Percentiles rank a stretch among this genome's conserved stretches.
Conservation (phyloP, 1,284 basidiomycete species). For the Rhodotorula sp. region DNA sequence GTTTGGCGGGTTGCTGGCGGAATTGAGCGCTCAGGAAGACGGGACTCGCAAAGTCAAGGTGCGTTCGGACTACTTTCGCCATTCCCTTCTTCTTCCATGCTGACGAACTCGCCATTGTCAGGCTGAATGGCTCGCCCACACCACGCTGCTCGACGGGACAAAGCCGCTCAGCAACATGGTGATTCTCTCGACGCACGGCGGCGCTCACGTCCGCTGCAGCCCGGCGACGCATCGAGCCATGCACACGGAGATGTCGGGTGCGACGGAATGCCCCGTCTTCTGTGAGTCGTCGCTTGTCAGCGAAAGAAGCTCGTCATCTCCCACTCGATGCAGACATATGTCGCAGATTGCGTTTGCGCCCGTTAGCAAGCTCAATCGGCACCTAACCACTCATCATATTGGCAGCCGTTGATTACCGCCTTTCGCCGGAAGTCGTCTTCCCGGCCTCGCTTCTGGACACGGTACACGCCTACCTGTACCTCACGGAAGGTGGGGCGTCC, state of each 20-base stretch:
- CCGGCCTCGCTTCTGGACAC: conserved; percentile 53
- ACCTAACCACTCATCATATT: too few species aligned
- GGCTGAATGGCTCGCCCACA: conserved; percentile 35
- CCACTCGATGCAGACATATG: conserved; percentile 15
- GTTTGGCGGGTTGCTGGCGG: neutral
- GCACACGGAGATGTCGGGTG: neutral
- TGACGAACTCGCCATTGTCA: neutral
- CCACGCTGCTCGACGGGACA: neutral
- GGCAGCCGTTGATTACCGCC: conserved; percentile 38
- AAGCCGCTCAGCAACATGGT: neutral
- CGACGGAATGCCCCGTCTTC: neutral
- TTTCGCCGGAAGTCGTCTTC: conserved; percentile 37
- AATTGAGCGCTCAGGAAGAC: neutral
- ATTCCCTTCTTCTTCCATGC: neutral
- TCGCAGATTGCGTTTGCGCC: conserved; percentile 6
- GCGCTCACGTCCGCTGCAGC: conserved; percentile 11
- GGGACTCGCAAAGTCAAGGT: neutral
- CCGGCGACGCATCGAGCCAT: neutral
- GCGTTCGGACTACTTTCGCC: neutral
- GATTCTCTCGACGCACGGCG: conserved; percentile 4
- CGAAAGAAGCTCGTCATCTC: neutral
- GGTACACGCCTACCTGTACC: conserved; percentile 48
- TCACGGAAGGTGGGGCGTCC: conserved; percentile 24
- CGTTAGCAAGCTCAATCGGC: too few species aligned
- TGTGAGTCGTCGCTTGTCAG: neutral